Evolutionary conservation across 352 stramenopile species (phyloP).

Genomic region (Pythium volutum): DNA sequence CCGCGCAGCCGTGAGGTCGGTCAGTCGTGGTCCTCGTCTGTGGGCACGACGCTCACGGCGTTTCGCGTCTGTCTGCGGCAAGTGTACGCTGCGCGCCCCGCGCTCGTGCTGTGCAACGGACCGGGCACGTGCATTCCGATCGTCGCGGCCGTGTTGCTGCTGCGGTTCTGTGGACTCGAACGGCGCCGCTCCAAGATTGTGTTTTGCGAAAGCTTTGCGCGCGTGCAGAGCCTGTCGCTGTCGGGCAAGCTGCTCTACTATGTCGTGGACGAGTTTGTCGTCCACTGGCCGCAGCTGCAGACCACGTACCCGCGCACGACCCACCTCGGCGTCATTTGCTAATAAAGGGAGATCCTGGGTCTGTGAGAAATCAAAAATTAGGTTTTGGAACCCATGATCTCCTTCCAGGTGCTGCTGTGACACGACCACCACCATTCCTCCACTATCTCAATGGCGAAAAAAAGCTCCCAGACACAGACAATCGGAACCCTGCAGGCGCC

Average conservation of each 20-base stretch:
- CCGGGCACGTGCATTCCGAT: conserved; percentile 94
- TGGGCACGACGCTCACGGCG: conserved; percentile 84
- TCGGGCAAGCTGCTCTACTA: conserved; percentile 93
- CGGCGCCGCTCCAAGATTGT: conserved; percentile 72
- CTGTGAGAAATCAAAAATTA: too few relatives aligned
- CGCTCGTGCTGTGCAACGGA: conserved; percentile 93
- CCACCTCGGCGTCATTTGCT: conserved; percentile 89
- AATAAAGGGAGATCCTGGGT: too few relatives aligned
- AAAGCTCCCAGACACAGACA: too few relatives aligned
- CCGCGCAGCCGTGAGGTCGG: conserved; percentile 92
- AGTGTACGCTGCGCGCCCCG: conserved; percentile 69
- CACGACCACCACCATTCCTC: too few relatives aligned
- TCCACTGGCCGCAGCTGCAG: conserved; percentile 93
- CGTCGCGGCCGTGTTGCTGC: conserved; percentile 79
- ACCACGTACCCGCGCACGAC: conserved; percentile 74
- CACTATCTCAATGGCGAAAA: too few relatives aligned
- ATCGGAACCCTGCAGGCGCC: too few relatives aligned
- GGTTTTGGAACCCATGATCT: background rate
- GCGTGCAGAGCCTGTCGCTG: conserved; percentile 91
- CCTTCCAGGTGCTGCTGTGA: too few relatives aligned
- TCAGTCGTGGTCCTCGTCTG: conserved; percentile 89
- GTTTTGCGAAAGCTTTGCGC: conserved; percentile 94
- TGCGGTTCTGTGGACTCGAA: conserved; percentile 73
- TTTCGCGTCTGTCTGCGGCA: conserved; percentile 73
- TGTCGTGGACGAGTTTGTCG: conserved; percentile 91